These are phyloP conservation scores for Lentinus tigrinus DNA, from an alignment of 768 basidiomycete species.

Conservation along the genomic window DNA sequence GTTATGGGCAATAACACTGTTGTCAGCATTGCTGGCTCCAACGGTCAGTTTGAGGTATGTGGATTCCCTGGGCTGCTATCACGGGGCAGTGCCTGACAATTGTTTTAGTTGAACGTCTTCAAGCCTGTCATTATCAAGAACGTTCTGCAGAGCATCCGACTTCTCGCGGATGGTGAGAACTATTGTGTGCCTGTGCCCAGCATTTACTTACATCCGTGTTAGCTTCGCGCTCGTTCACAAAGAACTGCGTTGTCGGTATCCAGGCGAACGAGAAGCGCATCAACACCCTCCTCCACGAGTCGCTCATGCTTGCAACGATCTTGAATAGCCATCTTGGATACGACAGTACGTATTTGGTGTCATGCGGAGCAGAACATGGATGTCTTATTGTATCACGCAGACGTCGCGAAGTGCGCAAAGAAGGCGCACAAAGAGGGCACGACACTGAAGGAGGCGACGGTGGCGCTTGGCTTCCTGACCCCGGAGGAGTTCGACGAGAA, in stretches of 20 bases:
- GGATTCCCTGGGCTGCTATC: no score
- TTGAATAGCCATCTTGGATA: slow-evolving; percentile 95
- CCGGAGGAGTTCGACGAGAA: slow-evolving; percentile 92
- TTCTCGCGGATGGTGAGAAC: slow-evolving; percentile 82
- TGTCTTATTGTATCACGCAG: slow-evolving; percentile 40
- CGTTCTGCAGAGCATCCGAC: slow-evolving; percentile 91
- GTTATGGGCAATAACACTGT: slow-evolving; percentile 97
- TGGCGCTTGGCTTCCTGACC: slow-evolving; percentile 81
- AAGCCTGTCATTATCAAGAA: slow-evolving; percentile 99
- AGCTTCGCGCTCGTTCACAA: slow-evolving; percentile 92
- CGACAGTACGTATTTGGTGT: slow-evolving; percentile 70
- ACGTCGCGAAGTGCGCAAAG: slow-evolving; percentile 98
- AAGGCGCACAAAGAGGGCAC: slow-evolving; percentile 99
- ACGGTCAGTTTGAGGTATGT: slow-evolving; percentile 93
- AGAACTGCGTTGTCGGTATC: slow-evolving; percentile 96
- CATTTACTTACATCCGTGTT: background rate
- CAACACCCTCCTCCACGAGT: slow-evolving; percentile 85
- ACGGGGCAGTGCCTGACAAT: background rate
- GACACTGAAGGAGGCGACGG: slow-evolving; percentile 93
- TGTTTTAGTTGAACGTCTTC: slow-evolving; percentile 89
- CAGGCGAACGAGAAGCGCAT: slow-evolving; percentile 96
- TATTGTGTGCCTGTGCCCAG: background rate
- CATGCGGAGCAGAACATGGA: background rate
- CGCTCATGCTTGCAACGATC: slow-evolving; percentile 97
- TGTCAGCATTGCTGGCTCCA: slow-evolving; percentile 89